phyloP scores from a whole-genome alignment of 169 alveolate genomes.

The Plasmodium cynomolgi region DNA sequence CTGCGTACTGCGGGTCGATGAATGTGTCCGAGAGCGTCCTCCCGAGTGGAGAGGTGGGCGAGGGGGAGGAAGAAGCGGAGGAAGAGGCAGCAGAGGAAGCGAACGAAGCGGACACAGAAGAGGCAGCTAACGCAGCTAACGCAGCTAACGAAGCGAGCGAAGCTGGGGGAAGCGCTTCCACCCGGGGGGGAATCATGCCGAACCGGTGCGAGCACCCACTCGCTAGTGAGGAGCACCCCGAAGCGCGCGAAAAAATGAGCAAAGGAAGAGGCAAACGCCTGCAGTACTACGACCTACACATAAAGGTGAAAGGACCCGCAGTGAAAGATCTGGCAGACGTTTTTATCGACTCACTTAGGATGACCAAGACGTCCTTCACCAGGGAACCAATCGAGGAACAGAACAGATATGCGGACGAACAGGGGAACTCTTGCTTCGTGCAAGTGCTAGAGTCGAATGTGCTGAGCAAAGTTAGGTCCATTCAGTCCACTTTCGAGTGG shows the following conservation, averaged over 20 bases:
- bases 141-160: no score
- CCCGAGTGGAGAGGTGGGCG: not conserved
- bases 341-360: conserved; percentile 77
- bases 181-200: not conserved
- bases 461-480: conserved; percentile 77
- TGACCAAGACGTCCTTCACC: conserved; percentile 39
- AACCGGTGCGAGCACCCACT: not conserved
- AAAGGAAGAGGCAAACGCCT: conserved; percentile 61
- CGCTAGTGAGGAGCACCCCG: not conserved
- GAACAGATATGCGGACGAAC: conserved; percentile 73
- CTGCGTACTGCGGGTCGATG: conserved; percentile 89
- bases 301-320: conserved; percentile 78
- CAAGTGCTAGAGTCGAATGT: conserved; percentile 84
- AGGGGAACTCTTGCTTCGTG: conserved; percentile 69
- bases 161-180: not conserved
- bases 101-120: not conserved
- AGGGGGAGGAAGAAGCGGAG: not conserved
- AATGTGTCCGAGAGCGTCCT: conserved; percentile 78
- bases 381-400: conserved; percentile 54
- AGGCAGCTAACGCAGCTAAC: no score
- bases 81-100: not conserved
- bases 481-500: conserved; percentile 62
- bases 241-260: conserved; percentile 20
- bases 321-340: conserved; percentile 82
- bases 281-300: conserved; percentile 72